phyloP scores from a whole-genome alignment of 1,284 basidiomycete genomes.

The Cryptococcus amylolentus region DNA sequence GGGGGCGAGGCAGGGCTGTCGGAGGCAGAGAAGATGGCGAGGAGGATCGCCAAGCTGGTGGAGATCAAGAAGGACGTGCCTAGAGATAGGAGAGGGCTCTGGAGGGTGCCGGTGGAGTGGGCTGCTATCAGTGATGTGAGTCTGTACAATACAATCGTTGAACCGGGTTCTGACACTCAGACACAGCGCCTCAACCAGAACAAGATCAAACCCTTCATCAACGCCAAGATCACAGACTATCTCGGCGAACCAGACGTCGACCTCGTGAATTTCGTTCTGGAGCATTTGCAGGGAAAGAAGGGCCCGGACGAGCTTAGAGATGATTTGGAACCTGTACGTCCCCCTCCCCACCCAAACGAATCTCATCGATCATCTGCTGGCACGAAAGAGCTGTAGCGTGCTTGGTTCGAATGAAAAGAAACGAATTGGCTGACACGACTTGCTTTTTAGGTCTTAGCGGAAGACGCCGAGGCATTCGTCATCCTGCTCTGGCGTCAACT shows the following conservation, averaged over 20 bases:
- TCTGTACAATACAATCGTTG: constrained; percentile 7
- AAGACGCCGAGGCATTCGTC: constrained; percentile 74
- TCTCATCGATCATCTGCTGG: not conserved
- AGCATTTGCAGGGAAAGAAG: constrained; percentile 81
- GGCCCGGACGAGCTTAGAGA: constrained; percentile 74
- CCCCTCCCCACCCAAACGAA: not conserved
- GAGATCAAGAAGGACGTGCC: constrained; percentile 68
- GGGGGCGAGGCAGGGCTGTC: constrained; percentile 17
- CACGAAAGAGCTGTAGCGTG: not conserved
- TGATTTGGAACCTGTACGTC: constrained; percentile 76
- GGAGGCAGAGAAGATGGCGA: constrained; percentile 56
- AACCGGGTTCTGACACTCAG: not conserved
- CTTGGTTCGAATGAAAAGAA: not conserved
- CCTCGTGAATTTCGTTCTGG: constrained; percentile 80
- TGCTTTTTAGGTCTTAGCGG: constrained; percentile 68
- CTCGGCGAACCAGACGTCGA: constrained; percentile 73
- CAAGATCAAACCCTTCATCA: constrained; percentile 75
- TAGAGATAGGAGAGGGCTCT: constrained; percentile 66
- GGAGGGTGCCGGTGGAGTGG: constrained; percentile 78
- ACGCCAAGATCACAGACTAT: constrained; percentile 72
- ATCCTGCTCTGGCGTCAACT: constrained; percentile 78
- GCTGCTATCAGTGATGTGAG: constrained; percentile 76
- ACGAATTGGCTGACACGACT: not conserved
- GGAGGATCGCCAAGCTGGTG: constrained; percentile 70
- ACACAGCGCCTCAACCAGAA: constrained; percentile 26